Evolutionary conservation across 2,329 filamentous ascomycete genomes (phyloP).

Genomic region (Elsinoe arachidis): DNA sequence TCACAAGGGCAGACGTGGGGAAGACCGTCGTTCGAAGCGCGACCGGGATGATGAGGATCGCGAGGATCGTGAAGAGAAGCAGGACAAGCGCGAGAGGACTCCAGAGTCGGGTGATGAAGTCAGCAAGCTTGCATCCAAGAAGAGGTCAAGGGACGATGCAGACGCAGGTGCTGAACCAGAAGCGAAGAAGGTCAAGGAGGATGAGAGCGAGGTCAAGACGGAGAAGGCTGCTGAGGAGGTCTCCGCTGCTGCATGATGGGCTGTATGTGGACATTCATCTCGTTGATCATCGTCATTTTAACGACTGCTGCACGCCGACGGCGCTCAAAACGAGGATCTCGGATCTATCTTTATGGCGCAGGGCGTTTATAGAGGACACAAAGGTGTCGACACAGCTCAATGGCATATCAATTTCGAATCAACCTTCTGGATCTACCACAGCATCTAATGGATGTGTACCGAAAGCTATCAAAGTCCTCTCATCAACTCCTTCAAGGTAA

Average conservation of each 20-base stretch:
- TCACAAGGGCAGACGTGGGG: background rate
- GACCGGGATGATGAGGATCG: slow-evolving; percentile 19
- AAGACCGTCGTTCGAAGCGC: slow-evolving; percentile 6
- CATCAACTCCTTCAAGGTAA: slow-evolving; percentile 72
- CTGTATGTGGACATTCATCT: background rate
- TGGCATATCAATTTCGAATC: background rate
- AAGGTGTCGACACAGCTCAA: background rate
- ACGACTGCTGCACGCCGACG: background rate
- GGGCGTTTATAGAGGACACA: background rate
- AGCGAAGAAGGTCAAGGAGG: slow-evolving; percentile 42
- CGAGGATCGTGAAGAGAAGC: slow-evolving; percentile 12
- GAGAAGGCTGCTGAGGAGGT: slow-evolving; percentile 8
- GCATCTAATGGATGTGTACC: background rate
- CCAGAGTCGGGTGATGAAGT: slow-evolving; percentile 13
- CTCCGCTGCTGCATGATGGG: background rate
- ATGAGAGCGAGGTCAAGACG: slow-evolving; percentile 20
- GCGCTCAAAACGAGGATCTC: slow-evolving; percentile 7
- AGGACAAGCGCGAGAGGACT: slow-evolving; percentile 2
- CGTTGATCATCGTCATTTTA: background rate
- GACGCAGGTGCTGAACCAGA: slow-evolving; percentile 31
- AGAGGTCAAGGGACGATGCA: slow-evolving; percentile 36
- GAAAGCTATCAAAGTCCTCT: slow-evolving; percentile 44
- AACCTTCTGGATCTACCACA: background rate
- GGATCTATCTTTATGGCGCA: background rate
- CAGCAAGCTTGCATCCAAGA: slow-evolving; percentile 25